Base-by-base conservation (phyloP, 176 grass and related monocot species). In the Bothriochloa decipiens region DNA sequence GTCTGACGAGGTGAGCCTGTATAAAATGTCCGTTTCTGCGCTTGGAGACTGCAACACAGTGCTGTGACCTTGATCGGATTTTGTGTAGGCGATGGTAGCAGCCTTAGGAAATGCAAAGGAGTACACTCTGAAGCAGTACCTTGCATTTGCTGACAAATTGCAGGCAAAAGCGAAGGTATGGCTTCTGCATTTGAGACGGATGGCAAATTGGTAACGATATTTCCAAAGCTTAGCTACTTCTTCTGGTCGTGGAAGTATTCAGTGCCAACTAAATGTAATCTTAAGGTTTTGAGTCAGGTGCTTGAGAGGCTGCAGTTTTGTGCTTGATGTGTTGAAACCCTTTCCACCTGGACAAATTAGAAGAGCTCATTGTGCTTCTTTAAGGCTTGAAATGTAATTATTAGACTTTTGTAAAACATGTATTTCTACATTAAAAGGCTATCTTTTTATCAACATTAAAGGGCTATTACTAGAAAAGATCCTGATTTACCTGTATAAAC, bases 91-190 rank as follows among this genome's bases (percentile, higher is more conserved):
- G 17, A 92, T 95, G 91, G 77, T 98, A 7, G 91, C 80, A 33
- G 83, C 96, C 65, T 85, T 98, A 74, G 92, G 91, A 36, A 95
- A 69, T n/a, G 81, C 83, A 3, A 98, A 98, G 87, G 89, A 95
- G 57, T 98, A 98, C 90, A 95, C 96, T 13, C 74, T 95, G 75
- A 98, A 95, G 87, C 89, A 95, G 47, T 98, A 90, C 86, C 88
- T 98, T n/a, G 65, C 81, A 10, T 93, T 95, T 33, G 87, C 95
- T 77, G 85, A 95, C n/a, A 93, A 93, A 84, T 68, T 98, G 67
- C 95, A 93, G 64, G 73, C 61, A 36, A 95, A 93, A 89, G 82
- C 92, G 7, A 88, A 91, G 95, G 95, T 98, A 53, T 20, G 17
- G 10, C 33, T 86, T 83, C 22, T 68, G 2, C 14, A 37, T 68